Evolutionary conservation across 2,329 filamentous ascomycete genomes (phyloP).

Genomic region (Trichophyton schoenleinii): DNA sequence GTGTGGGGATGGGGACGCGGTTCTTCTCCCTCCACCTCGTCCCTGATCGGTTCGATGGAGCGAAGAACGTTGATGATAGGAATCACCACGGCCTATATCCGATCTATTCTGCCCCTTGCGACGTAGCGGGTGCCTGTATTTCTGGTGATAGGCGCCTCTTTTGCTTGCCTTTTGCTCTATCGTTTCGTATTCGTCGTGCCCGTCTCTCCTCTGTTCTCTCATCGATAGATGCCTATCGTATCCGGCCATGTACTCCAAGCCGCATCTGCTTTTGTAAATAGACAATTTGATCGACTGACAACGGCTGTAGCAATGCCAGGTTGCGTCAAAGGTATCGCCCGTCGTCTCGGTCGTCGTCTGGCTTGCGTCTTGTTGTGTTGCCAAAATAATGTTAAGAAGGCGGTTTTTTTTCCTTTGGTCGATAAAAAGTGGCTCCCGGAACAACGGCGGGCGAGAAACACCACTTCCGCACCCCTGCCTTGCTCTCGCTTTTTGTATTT

Average conservation of each 20-base stretch:
- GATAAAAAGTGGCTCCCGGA: constrained; percentile 9
- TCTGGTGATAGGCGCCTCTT: constrained; percentile 27
- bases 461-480: constrained; percentile 8
- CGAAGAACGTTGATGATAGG: constrained; percentile 18
- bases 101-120: constrained; percentile 22
- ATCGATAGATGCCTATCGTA: constrained; percentile 38
- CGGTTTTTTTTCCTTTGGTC: constrained; percentile 6
- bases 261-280: constrained; percentile 26
- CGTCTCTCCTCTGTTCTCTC: constrained; percentile 39
- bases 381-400: neutral
- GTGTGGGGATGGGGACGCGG: constrained; percentile 14
- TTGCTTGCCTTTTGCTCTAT: constrained; percentile 20
- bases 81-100: constrained; percentile 20
- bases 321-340: neutral
- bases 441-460: constrained; percentile 11
- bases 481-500: neutral
- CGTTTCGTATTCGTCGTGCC: constrained; percentile 29
- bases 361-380: neutral
- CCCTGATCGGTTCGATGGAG: constrained; percentile 16
- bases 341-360: constrained; percentile 1
- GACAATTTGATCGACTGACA: neutral
- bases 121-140: constrained; percentile 27
- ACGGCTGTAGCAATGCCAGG: neutral
- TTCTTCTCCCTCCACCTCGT: constrained; percentile 15
- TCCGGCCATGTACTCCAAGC: constrained; percentile 38